Base-by-base conservation (phyloP, 2,329 filamentous ascomycete species). In the Grosmannia clavigera region DNA sequence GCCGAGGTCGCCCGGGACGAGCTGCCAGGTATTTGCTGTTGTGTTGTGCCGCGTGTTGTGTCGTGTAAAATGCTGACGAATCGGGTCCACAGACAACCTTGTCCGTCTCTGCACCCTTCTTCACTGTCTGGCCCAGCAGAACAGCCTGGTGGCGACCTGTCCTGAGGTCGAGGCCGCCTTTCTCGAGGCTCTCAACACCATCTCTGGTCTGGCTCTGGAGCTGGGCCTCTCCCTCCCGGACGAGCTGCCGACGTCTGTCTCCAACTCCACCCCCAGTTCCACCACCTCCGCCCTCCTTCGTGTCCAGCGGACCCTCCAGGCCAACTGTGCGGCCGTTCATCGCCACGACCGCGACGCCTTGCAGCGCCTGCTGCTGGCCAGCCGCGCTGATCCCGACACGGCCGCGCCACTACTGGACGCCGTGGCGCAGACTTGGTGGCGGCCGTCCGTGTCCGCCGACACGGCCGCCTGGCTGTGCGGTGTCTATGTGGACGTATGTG, bases 131-230 rank as follows among this genome's bases (percentile, higher is more conserved):
- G 61, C 62, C 5, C 0, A 31, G 16, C 25, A 48, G 25, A 58
- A 58, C 38, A 5, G 46, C 7, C 60, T 69, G 48, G 58, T 62
- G 31, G 46, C 46, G 1, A 9, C 51, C 4, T 71, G 69, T 40
- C 72, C 76, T 0, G 76, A 80, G 38, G 68, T 79, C 7, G 67
- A 72, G 10, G 75, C 77, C 0, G 73, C 76, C 0, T 77, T 77
- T 53, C 67, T 80, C 1, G 76, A 80, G 62, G 72, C 77, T 1
- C 65, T 75, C 27, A 80, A 79, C 62, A 66, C 75, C 14, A 67
- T 76, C 4, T 70, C 72, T 7, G 31, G 29, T 3, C 61, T 64
- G 3, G 60, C 58, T 1, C 55, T 62, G 2, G 55, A 60, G 3
- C 38, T 53, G 9, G 33, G 9, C 5, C 9, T 59, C 43, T 7